These are phyloP conservation scores for Pyrenochaeta sp. DNA, from an alignment of 2,329 filamentous ascomycete species.

Conservation along the genomic window DNA sequence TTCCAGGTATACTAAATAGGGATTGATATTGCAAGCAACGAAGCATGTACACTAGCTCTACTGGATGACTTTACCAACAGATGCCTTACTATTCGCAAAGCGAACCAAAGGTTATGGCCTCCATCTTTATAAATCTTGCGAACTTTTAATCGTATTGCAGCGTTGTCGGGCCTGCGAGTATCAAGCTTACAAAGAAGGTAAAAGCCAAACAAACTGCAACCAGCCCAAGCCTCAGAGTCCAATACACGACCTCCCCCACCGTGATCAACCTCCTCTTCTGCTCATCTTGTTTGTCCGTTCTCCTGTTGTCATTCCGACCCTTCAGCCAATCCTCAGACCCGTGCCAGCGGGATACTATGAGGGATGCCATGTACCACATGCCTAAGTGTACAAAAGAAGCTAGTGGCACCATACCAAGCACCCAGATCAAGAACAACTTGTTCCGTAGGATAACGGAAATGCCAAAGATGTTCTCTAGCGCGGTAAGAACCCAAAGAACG, in stretches of 20 bases:
- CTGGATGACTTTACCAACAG: no score
- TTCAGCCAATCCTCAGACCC: slow-evolving; percentile 16
- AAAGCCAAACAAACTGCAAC: slow-evolving; percentile 18
- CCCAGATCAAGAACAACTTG: slow-evolving; percentile 30
- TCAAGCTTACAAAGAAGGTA: slow-evolving; percentile 24
- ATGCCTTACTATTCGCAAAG: not conserved
- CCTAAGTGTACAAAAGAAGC: slow-evolving; percentile 23
- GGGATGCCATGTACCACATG: slow-evolving; percentile 22
- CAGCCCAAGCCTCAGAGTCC: slow-evolving; percentile 14
- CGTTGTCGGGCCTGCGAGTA: slow-evolving; percentile 23
- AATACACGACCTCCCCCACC: slow-evolving; percentile 16
- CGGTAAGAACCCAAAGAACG: slow-evolving; percentile 23
- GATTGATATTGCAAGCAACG: no score
- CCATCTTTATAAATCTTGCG: no score
- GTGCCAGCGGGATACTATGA: slow-evolving; percentile 3
- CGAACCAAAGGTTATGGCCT: not conserved
- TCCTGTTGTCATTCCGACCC: not conserved
- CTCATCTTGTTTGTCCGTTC: not conserved
- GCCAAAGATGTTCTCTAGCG: slow-evolving; percentile 22
- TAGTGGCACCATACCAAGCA: slow-evolving; percentile 25
- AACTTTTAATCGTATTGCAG: not conserved
- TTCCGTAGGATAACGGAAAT: slow-evolving; percentile 26
- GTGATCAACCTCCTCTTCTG: slow-evolving; percentile 8
- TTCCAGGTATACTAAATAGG: slow-evolving; percentile 36
- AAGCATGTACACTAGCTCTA: no score